Percentiles rank a stretch among this genome's conserved stretches.
These are phyloP conservation scores for Plenodomus biglobosus DNA, from an alignment of 2,329 filamentous ascomycete genomes.

Conservation along the genomic window DNA sequence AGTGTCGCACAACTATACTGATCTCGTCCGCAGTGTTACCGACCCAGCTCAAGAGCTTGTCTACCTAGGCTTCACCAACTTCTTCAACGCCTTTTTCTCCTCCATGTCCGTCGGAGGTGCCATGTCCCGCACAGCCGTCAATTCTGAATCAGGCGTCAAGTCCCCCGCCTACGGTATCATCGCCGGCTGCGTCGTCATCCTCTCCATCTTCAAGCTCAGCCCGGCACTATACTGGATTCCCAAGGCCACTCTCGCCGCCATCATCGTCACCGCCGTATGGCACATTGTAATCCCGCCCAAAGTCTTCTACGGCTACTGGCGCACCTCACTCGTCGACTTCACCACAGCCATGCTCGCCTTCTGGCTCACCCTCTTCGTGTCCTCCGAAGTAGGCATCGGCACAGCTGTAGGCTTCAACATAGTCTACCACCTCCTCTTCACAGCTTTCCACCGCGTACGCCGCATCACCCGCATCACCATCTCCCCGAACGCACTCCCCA, in stretches of 20 bases:
- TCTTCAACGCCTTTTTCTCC: constrained; percentile 66
- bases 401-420: constrained; percentile 56
- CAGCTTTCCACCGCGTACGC: constrained; percentile 55
- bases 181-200: constrained; percentile 62
- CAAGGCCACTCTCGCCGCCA: constrained; percentile 64
- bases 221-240: constrained; percentile 68
- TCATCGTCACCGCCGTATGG: constrained; percentile 67
- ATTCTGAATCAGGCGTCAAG: constrained; percentile 64
- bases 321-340: constrained; percentile 65
- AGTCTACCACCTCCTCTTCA: constrained; percentile 58
- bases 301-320: constrained; percentile 66
- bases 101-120: constrained; percentile 66
- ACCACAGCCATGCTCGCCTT: constrained; percentile 64
- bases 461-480: constrained; percentile 21
- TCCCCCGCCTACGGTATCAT: constrained; percentile 63
- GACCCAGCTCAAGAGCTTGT: constrained; percentile 67
- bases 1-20: background rate
- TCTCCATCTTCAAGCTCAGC: constrained; percentile 63
- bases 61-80: constrained; percentile 63
- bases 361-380: constrained; percentile 65
- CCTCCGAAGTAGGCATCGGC: constrained; percentile 62
- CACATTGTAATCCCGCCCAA: constrained; percentile 61
- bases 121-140: constrained; percentile 69
- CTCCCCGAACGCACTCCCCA: constrained; percentile 6
- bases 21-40: constrained; percentile 42